Conservation (phyloP, 805 yeast genomes). For the Schwanniomyces vanrijiae region DNA sequence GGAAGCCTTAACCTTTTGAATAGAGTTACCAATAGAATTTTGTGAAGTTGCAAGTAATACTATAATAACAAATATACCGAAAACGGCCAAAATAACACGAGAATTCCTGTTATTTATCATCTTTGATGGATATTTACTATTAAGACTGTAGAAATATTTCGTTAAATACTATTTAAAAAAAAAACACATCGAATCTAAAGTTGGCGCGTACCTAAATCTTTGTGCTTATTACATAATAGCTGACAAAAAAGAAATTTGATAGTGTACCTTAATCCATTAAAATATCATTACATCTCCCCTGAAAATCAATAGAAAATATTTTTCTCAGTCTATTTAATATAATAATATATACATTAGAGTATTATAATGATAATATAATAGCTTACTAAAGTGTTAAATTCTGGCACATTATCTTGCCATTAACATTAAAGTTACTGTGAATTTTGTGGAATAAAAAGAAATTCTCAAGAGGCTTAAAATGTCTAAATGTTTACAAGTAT, state of each 20-base stretch:
- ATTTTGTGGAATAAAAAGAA: too few relatives aligned
- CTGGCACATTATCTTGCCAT: too few relatives aligned
- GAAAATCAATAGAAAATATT: too few relatives aligned
- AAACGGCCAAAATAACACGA: constrained; percentile 51
- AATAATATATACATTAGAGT: too few relatives aligned
- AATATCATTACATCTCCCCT: too few relatives aligned
- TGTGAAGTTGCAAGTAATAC: constrained; percentile 50
- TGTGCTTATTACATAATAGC: background rate
- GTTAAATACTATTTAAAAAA: background rate
- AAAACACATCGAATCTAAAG: background rate
- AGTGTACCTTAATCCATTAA: too few relatives aligned
- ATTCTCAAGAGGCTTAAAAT: too few relatives aligned
- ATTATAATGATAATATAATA: too few relatives aligned
- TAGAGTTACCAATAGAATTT: constrained; percentile 28
- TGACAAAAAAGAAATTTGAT: background rate
- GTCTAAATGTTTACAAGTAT: too few relatives aligned
- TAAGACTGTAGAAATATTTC: background rate
- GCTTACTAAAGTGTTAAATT: too few relatives aligned
- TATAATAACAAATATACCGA: constrained; percentile 51
- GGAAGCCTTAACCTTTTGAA: constrained; percentile 31
- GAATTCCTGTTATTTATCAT: constrained; percentile 48
- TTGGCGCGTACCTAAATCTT: background rate
- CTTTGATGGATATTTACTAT: background rate
- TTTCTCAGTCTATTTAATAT: too few relatives aligned
- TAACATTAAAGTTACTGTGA: too few relatives aligned